Evolutionary conservation across 805 yeast genomes (phyloP).

Genomic region (Maudiozyma turicensis): DNA sequence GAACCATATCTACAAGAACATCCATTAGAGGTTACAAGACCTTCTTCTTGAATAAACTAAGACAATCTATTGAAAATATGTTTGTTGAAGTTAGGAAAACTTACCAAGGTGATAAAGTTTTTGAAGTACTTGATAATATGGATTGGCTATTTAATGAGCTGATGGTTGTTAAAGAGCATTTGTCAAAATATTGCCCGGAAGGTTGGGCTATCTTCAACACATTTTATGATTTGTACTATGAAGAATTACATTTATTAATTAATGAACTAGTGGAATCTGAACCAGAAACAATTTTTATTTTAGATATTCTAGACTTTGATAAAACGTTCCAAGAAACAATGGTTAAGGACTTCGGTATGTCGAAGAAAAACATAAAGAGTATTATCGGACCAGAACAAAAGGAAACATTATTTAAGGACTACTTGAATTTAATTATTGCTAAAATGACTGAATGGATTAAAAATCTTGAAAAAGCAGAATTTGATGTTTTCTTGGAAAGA

Average conservation of each 20-base stretch:
- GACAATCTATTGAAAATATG: conserved; percentile 52
- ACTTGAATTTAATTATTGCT: conserved; percentile 54
- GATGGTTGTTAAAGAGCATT: conserved; percentile 48
- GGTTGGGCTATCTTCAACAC: conserved; percentile 64
- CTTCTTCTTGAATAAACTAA: conserved; percentile 49
- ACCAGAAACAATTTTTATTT: conserved; percentile 69
- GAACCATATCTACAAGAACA: conserved; percentile 35
- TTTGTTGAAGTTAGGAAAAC: conserved; percentile 52
- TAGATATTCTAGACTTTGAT: conserved; percentile 70
- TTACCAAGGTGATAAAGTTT: conserved; percentile 37
- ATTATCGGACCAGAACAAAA: conserved; percentile 64
- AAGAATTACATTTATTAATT: conserved; percentile 53
- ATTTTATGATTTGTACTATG: conserved; percentile 58
- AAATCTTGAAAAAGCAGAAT: conserved; percentile 59
- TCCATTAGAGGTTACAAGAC: conserved; percentile 49
- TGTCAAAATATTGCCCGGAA: conserved; percentile 53
- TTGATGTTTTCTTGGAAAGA: conserved; percentile 52
- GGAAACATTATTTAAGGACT: conserved; percentile 66
- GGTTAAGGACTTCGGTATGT: conserved; percentile 40
- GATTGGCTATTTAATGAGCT: conserved; percentile 83
- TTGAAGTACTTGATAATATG: conserved; percentile 56
- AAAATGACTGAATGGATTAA: conserved; percentile 83
- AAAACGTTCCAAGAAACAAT: conserved; percentile 51
- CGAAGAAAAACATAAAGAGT: conserved; percentile 40
- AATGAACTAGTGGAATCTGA: conserved; percentile 54